Evolutionary conservation across 2,329 filamentous ascomycete genomes (phyloP), one percentile per base, ranked within the genome.

Genomic region (Kalaharituber pfeilii): DNA sequence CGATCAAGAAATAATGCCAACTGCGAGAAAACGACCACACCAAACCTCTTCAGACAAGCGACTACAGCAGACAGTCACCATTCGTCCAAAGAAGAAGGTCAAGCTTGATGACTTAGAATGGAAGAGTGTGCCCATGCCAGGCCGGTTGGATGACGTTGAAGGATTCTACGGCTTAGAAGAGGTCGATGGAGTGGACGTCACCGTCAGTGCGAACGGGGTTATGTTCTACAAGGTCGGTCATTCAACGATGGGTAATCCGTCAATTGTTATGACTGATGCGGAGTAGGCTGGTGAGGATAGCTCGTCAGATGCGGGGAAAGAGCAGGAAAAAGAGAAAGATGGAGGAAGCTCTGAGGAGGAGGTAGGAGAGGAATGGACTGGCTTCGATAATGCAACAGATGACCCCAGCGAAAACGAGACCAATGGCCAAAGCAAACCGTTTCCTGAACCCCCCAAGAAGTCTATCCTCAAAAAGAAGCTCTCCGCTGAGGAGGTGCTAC

Each of bases 121-220:
- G 80, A 76, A 75, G 57, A 72, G 78, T 20, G 78, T 91, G 2
- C 66, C 71, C 30, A 71, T 82, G 62, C 85, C 86, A 5, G 84
- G 88, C 65, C 80, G 83, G 65, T 73, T 88, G 62, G 80, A 89
- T 47, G 86, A 95, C 69, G 85, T 85, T n/a, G 87, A 93, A 60
- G 91, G 91, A 0, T 95, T 98, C 67, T 93, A 82, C 63, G 87
- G 85, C 0, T 71, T 98, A 1, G 87, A 98, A 64, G 88, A 96
- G 64, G 82, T 96, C 49, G 85, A 94, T 15, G 86, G 85, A 51
- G 85, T 98, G 1, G 84, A 94, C 27, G 75, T 98, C n/a, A n/a
- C n/a, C n/a, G 72, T 94, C 42, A 74, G 81, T 27, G 79, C 79
- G 6, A 70, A 73, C 52, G 73, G 70, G 30, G 62, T 68, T 33